A percentile compares a stretch with the other conserved stretches of the same genome.
Evolutionary conservation across 371 early-diverging fungal species (phyloP).

Genomic region (Rhizopus delemar): DNA sequence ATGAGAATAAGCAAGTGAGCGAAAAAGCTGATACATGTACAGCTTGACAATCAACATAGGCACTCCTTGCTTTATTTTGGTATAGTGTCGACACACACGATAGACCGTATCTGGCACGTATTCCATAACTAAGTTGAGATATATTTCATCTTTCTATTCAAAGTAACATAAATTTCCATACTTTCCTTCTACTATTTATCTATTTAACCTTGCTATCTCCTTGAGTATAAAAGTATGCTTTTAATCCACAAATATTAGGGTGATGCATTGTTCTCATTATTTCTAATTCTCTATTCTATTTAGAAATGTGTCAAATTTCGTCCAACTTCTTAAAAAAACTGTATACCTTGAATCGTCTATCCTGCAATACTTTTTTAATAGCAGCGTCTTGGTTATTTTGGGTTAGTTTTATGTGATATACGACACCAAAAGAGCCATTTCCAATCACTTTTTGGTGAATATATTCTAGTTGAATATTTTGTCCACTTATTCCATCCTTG

Average conservation of each 20-base stretch:
- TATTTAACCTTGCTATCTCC: constrained; percentile 44
- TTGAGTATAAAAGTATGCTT: constrained; percentile 77
- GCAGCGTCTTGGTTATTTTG: constrained; percentile 79
- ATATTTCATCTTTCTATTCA: constrained; percentile 69
- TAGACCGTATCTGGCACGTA: constrained; percentile 86
- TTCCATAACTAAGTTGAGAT: constrained; percentile 80
- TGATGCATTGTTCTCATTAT: constrained; percentile 81
- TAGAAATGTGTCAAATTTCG: not conserved
- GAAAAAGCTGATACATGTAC: constrained; percentile 94
- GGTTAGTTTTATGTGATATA: constrained; percentile 86
- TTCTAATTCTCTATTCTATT: constrained; percentile 81
- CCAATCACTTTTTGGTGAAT: constrained; percentile 88
- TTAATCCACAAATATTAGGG: constrained; percentile 75
- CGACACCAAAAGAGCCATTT: constrained; percentile 96
- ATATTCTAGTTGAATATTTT: constrained; percentile 80
- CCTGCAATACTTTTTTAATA: constrained; percentile 95
- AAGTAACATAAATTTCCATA: not conserved
- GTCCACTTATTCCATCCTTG: constrained; percentile 81
- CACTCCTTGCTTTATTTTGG: constrained; percentile 85
- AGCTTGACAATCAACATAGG: constrained; percentile 90
- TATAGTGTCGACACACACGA: constrained; percentile 72
- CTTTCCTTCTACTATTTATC: not conserved
- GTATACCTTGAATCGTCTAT: constrained; percentile 88
- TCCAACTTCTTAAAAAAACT: not conserved
- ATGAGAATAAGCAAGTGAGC: constrained; percentile 95